These are phyloP conservation scores for Pseudevernia furfuracea DNA, from an alignment of 495 filamentous ascomycete species.

Conservation along the genomic window DNA sequence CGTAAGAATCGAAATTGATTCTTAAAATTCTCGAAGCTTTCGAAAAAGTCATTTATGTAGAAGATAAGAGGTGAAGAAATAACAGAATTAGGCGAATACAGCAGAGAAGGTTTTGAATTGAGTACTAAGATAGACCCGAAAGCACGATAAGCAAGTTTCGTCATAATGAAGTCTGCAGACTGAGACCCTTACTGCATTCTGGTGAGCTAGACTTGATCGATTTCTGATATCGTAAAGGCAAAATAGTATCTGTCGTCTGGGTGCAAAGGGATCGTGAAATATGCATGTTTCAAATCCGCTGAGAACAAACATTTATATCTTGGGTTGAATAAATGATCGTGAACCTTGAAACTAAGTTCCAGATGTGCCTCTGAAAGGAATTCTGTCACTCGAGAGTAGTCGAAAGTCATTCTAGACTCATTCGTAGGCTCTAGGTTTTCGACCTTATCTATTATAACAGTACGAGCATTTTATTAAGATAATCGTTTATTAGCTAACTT, in stretches of 20 bases:
- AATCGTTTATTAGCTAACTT: background rate
- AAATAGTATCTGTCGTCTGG: background rate
- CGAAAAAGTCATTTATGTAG: conserved; percentile 11
- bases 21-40: background rate
- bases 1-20: background rate
- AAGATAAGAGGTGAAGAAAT: background rate
- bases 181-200: background rate
- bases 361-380: background rate
- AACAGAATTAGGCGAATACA: background rate
- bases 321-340: background rate
- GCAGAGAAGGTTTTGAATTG: background rate
- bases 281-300: background rate
- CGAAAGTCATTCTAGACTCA: background rate
- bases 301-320: background rate
- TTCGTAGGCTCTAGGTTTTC: background rate
- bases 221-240: background rate
- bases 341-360: background rate
- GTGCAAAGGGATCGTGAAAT: conserved; percentile 2
- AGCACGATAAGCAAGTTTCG: background rate
- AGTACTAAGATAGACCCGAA: background rate
- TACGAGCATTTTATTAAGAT: background rate
- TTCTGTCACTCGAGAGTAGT: background rate
- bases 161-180: background rate
- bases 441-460: background rate
- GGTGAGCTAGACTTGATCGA: background rate